Percentiles rank a stretch among this genome's conserved stretches.
Evolutionary conservation across 2,329 filamentous ascomycete species (phyloP).

Genomic region (Chaetomium strumarium): DNA sequence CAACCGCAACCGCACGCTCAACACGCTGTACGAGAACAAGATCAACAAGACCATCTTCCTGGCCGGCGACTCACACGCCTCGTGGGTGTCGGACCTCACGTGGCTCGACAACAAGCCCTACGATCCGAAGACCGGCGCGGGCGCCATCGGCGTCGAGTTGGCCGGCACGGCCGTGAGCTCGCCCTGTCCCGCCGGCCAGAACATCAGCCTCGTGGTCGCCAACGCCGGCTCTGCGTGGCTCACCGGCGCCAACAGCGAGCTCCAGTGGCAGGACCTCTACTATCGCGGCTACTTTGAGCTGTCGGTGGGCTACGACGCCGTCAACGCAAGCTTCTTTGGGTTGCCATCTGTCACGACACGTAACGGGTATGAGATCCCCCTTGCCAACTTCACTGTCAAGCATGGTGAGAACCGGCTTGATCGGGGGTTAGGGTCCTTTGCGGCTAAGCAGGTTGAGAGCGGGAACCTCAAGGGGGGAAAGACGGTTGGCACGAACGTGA

Average conservation of each 20-base stretch:
- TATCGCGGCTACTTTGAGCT: slow-evolving; percentile 70
- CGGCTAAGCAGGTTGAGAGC: too few species aligned
- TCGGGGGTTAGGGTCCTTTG: too few species aligned
- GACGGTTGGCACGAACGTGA: too few species aligned
- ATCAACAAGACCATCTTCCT: slow-evolving; percentile 70
- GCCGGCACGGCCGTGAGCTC: slow-evolving; percentile 63
- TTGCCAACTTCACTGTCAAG: slow-evolving; percentile 65
- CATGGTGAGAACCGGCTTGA: slow-evolving; percentile 53
- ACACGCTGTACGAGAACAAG: slow-evolving; percentile 60
- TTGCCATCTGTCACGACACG: slow-evolving; percentile 51
- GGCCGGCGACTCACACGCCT: slow-evolving; percentile 62
- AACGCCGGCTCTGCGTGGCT: slow-evolving; percentile 41
- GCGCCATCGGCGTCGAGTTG: slow-evolving; percentile 57
- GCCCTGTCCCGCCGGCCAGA: slow-evolving; percentile 52
- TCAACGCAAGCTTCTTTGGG: slow-evolving; percentile 61
- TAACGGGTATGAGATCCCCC: slow-evolving; percentile 57
- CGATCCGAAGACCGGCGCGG: slow-evolving; percentile 45
- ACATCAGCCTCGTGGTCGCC: slow-evolving; percentile 48
- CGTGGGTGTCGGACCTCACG: slow-evolving; percentile 55
- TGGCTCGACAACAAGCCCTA: slow-evolving; percentile 53
- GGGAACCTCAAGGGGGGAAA: too few species aligned
- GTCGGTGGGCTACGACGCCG: slow-evolving; percentile 48
- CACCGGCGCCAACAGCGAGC: slow-evolving; percentile 50
- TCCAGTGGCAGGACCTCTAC: slow-evolving; percentile 69
- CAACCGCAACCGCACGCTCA: slow-evolving; percentile 55